Evolutionary conservation across 345 rosid species (phyloP).

Genomic region (Eucalyptus regnans): DNA sequence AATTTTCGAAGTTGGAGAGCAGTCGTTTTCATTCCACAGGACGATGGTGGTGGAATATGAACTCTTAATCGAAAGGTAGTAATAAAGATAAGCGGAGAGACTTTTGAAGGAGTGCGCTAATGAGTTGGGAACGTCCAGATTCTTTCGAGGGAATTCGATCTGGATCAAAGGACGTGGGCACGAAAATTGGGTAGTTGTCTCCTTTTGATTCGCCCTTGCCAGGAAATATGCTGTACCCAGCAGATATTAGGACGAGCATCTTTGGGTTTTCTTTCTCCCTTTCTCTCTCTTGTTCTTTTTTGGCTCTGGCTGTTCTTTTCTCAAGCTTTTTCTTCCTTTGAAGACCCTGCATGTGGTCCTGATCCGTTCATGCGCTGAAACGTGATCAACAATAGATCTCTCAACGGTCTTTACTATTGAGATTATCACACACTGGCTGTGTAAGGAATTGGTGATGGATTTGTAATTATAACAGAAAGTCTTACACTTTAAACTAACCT

Average conservation of each 20-base stretch:
- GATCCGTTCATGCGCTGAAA: background rate
- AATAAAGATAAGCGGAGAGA: background rate
- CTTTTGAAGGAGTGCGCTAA: background rate
- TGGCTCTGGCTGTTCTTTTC: background rate
- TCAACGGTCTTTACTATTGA: background rate
- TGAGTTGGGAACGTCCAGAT: background rate
- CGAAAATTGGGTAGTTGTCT: background rate
- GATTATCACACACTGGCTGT: no score
- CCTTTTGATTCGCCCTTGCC: background rate
- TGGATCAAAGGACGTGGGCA: background rate
- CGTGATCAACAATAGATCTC: background rate
- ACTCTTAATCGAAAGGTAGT: background rate
- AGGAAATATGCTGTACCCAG: background rate
- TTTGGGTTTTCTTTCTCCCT: background rate
- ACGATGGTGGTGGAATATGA: background rate
- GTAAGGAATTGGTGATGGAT: background rate
- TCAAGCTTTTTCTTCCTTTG: background rate
- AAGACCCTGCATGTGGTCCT: background rate
- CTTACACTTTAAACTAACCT: no score
- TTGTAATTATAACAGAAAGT: no score
- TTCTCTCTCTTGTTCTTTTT: background rate
- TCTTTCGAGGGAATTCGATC: background rate
- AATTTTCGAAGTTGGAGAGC: background rate
- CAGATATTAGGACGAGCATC: background rate
- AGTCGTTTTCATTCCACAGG: background rate